Conservation (phyloP, 1,139 yeast species). For the Hemisphaericaspora xylofermentans region DNA sequence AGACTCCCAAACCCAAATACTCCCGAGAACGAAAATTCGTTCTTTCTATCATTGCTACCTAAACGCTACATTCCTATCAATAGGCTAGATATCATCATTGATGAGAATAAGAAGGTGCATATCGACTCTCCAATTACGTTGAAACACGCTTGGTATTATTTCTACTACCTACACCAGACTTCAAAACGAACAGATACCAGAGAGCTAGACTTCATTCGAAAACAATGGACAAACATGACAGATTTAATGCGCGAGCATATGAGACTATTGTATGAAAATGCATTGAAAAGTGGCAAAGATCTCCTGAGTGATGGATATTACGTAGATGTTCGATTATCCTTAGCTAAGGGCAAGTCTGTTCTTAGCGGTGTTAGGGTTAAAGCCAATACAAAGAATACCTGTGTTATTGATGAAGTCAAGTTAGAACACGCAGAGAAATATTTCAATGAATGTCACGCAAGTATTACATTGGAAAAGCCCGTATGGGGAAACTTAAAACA, state of each 20-base stretch:
- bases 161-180: background rate
- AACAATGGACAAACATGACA: background rate
- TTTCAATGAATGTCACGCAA: background rate
- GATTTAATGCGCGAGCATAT: background rate
- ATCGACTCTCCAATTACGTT: background rate
- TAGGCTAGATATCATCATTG: background rate
- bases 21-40: too few species aligned
- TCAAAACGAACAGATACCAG: background rate
- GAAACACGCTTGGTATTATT: background rate
- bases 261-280: background rate
- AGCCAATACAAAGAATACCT: background rate
- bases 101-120: background rate
- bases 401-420: background rate
- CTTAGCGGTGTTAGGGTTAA: background rate
- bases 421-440: background rate
- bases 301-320: background rate
- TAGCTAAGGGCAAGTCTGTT: background rate
- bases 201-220: background rate
- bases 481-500: background rate
- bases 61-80: background rate
- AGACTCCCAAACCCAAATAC: too few species aligned
- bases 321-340: background rate
- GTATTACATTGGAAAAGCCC: background rate
- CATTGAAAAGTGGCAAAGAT: background rate
- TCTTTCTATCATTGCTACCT: background rate